Conservation (phyloP, 257 asterid genomes). For the Solanum commersonii region DNA sequence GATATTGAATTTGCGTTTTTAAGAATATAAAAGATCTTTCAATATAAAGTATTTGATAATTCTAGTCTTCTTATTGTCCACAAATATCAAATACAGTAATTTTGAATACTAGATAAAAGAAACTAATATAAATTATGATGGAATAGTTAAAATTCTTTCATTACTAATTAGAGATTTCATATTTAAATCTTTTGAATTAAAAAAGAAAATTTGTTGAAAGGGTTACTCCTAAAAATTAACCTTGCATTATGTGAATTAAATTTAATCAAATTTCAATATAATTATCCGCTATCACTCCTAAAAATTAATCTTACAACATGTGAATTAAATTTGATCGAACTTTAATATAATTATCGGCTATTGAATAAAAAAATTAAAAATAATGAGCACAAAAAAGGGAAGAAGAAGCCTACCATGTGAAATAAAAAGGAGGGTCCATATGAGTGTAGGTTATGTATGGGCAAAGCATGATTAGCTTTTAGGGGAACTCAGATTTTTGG, state of each 20-base stretch:
- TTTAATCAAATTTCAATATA: no score
- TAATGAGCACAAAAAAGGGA: background rate
- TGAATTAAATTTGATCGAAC: no score
- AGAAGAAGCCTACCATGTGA: constrained; percentile 19
- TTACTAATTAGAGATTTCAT: no score
- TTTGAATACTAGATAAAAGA: background rate
- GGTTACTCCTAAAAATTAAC: no score
- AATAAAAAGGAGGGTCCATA: constrained; percentile 16
- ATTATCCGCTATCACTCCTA: no score
- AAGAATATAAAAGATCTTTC: no score
- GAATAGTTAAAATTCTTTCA: no score
- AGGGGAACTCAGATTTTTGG: background rate
- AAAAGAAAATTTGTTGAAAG: background rate
- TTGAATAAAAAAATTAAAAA: background rate
- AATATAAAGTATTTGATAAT: background rate
- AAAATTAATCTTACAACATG: no score
- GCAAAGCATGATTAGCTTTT: constrained; percentile 3
- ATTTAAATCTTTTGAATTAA: no score
- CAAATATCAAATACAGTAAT: background rate
- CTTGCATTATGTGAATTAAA: no score
- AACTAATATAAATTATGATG: no score
- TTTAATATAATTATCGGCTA: background rate
- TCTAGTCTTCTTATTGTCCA: background rate
- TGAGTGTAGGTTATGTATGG: constrained; percentile 24
- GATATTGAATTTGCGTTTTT: background rate